phyloP scores from a whole-genome alignment of 2,329 filamentous ascomycete species.

The Botrytis hyacinthi region DNA sequence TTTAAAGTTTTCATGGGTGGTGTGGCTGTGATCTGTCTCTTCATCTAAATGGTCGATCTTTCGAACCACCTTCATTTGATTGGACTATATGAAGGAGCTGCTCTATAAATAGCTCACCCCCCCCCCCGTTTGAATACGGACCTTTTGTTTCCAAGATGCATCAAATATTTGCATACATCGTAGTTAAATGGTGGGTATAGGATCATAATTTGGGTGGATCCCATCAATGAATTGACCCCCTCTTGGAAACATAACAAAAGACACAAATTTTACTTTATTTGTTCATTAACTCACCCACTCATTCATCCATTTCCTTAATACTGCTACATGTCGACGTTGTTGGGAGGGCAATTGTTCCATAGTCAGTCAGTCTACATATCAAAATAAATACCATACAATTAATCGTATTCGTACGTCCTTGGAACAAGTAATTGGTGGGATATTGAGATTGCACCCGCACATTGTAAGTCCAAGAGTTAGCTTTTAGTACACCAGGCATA shows the following conservation, averaged over 20 bases:
- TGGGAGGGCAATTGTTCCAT: neutral
- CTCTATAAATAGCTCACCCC: neutral
- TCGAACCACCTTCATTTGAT: neutral
- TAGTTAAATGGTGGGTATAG: neutral
- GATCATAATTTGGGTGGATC: neutral
- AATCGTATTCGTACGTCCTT: neutral
- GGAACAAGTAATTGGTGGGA: neutral
- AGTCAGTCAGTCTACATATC: neutral
- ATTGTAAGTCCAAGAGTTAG: neutral
- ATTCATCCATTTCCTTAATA: neutral
- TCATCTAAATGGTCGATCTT: conserved; percentile 9
- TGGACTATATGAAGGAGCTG: neutral
- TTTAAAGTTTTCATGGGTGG: conserved; percentile 1
- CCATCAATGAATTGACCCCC: neutral
- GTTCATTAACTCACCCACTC: neutral
- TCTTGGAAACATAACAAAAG: neutral
- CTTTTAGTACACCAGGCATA: neutral
- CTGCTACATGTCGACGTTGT: neutral
- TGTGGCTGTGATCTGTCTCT: conserved; percentile 8
- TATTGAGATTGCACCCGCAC: neutral
- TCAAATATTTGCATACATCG: conserved; percentile 3
- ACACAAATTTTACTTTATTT: neutral
- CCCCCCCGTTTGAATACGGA: conserved; percentile 3
- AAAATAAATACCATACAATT: neutral
- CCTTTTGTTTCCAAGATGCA: conserved; percentile 3